A percentile compares a stretch with the other conserved stretches of the same genome.
Evolutionary conservation across 768 basidiomycete species (phyloP).

Genomic region (Tulasnella sp.): DNA sequence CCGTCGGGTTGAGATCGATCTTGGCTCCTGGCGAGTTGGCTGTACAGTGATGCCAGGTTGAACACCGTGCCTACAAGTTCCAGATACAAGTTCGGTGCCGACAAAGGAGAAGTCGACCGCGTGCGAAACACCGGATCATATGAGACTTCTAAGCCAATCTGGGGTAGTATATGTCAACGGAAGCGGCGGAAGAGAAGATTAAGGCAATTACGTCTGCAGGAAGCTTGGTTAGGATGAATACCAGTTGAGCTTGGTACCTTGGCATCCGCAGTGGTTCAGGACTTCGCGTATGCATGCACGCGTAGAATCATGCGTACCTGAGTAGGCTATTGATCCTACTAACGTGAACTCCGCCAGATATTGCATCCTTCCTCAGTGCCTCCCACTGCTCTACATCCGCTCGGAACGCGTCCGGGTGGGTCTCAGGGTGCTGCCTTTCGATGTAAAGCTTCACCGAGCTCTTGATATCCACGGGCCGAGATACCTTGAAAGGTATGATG

Average conservation of each 20-base stretch:
- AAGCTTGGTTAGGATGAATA: slow-evolving; percentile 77
- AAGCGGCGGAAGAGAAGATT: not conserved
- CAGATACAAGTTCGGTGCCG: slow-evolving; percentile 70
- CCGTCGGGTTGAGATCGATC: slow-evolving; percentile 73
- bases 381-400: slow-evolving; percentile 73
- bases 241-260: slow-evolving; percentile 90
- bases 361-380: slow-evolving; percentile 55
- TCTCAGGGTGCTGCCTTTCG: slow-evolving; percentile 54
- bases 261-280: slow-evolving; percentile 18
- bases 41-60: slow-evolving; percentile 84
- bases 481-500: slow-evolving; percentile 68
- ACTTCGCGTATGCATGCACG: slow-evolving; percentile 1
- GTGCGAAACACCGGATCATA: slow-evolving; percentile 71
- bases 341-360: slow-evolving; percentile 52
- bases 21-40: slow-evolving; percentile 67
- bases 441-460: slow-evolving; percentile 63
- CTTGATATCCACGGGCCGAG: slow-evolving; percentile 54
- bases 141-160: slow-evolving; percentile 70
- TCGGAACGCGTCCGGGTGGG: slow-evolving; percentile 81
- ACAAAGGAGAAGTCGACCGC: slow-evolving; percentile 50
- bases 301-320: slow-evolving; percentile 50
- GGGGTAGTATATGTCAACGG: slow-evolving; percentile 38
- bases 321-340: slow-evolving; percentile 52
- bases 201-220: slow-evolving; percentile 64
- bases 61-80: slow-evolving; percentile 77